Evolutionary conservation across 2,329 filamentous ascomycete genomes (phyloP), one percentile per base, ranked within the genome.

Genomic region (Seiridium cupressi): DNA sequence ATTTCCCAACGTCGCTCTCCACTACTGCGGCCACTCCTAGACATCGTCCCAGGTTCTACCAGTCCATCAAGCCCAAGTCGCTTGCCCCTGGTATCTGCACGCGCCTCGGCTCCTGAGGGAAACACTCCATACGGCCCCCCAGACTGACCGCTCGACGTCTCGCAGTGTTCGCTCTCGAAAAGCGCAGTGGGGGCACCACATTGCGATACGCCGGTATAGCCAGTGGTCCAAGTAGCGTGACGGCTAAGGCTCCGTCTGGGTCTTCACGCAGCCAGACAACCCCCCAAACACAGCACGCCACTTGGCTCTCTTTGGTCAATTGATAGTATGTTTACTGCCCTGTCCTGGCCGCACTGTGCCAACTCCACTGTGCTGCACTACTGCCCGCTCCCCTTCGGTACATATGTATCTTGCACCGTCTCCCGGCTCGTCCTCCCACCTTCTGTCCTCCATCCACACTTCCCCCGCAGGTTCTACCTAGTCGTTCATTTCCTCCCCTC

Each of bases 61-160:
- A 40, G 44, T 47, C 44, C 34, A 47, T 34, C 48, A 10, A 53
- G 31, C 40, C 57, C 49, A 54, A 51, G 31, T 10, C n/a, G 13
- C 47, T 36, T 35, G 10, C 47, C 57, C 38, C 47, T 36, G 31
- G 26, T 26, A 51, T 26, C 48, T 62, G 57, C 55, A 60, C 58
- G 60, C 61, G 57, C 60, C 64, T 62, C 60, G 58, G 63, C 64
- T 60, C 62, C 9, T 35, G 31, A 49, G 18, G 32, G 18, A 35
- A 35, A 35, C n/a, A 51, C 49, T 10, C 32, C 34, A 11, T 38
- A 35, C 49, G 49, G 49, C 31, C 49, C n/a, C 61, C 64, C 64
- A 55, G 65, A 69, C 67, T 70, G 69, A 70, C 68, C 68, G 69
- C 69, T 69, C 62, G 63, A 60, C 55, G 65, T 62, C 60, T 62